These are phyloP conservation scores for Ensete glaucum DNA, from an alignment of 176 grass and related monocot species.

Conservation along the genomic window DNA sequence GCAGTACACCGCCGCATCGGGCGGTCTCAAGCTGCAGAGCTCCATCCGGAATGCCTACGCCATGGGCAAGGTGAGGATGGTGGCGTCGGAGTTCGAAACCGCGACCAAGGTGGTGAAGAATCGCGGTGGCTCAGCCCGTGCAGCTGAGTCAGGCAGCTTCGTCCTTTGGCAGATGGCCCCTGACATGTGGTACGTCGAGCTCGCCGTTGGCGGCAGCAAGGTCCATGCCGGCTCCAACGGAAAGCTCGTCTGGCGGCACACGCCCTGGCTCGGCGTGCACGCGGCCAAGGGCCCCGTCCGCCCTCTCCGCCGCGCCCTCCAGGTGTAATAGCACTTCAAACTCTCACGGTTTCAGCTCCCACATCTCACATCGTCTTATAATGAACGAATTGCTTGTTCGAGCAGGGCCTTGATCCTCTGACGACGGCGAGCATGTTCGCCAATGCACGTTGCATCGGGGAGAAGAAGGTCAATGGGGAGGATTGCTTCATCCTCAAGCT, in stretches of 20 bases:
- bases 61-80: conserved; percentile 76
- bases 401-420: conserved; percentile 58
- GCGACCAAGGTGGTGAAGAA: conserved; percentile 43
- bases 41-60: conserved; percentile 68
- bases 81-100: conserved; percentile 70
- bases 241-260: conserved; percentile 66
- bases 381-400: neutral
- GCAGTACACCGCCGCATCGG: conserved; percentile 65
- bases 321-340: conserved; percentile 25
- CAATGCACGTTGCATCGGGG: conserved; percentile 52
- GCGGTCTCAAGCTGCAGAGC: conserved; percentile 46
- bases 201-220: conserved; percentile 67
- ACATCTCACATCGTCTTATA: neutral
- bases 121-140: conserved; percentile 11
- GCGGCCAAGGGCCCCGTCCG: conserved; percentile 69
- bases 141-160: conserved; percentile 67
- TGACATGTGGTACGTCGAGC: conserved; percentile 89
- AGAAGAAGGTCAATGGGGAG: conserved; percentile 58
- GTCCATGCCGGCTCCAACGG: conserved; percentile 73
- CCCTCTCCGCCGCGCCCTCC: conserved; percentile 68
- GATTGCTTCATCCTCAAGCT: conserved; percentile 90
- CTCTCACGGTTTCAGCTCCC: neutral
- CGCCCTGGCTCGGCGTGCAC: conserved; percentile 73
- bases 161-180: conserved; percentile 83
- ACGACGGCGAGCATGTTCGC: conserved; percentile 59